These are phyloP conservation scores for Penicillium argentinense DNA, from an alignment of 495 filamentous ascomycete genomes.

Conservation along the genomic window DNA sequence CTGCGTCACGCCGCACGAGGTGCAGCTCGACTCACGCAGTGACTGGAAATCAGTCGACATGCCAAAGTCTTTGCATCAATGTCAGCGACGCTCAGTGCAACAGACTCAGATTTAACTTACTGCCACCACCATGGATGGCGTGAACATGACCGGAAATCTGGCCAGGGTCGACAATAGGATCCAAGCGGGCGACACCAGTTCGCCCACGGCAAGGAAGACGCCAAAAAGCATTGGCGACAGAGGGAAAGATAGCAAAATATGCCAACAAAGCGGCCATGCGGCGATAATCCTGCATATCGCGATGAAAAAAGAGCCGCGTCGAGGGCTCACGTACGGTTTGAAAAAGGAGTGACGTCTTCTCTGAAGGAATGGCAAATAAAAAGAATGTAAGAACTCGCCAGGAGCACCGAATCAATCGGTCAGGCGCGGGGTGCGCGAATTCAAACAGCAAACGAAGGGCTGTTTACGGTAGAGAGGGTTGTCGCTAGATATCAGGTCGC, in stretches of 20 bases:
- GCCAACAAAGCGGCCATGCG: slow-evolving; percentile 25
- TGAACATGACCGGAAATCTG: slow-evolving; percentile 49
- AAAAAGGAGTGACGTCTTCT: slow-evolving; percentile 16
- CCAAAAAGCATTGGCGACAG: slow-evolving; percentile 70
- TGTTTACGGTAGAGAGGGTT: background rate
- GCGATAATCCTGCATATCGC: slow-evolving; percentile 25
- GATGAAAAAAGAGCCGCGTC: slow-evolving; percentile 12
- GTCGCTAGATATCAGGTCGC: slow-evolving; percentile 8
- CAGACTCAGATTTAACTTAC: slow-evolving; percentile 36
- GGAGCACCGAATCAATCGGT: slow-evolving; percentile 27
- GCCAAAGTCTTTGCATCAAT: slow-evolving; percentile 43
- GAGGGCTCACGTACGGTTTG: slow-evolving; percentile 5
- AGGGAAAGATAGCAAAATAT: slow-evolving; percentile 32
- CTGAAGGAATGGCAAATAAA: slow-evolving; percentile 6
- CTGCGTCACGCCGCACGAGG: slow-evolving; percentile 57
- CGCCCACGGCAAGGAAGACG: slow-evolving; percentile 76
- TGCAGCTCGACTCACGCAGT: slow-evolving; percentile 51
- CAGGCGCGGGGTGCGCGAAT: slow-evolving; percentile 6
- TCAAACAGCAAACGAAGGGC: background rate
- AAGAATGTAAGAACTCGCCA: slow-evolving; percentile 17
- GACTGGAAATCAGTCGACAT: slow-evolving; percentile 39
- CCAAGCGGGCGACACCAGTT: slow-evolving; percentile 59
- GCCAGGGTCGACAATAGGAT: slow-evolving; percentile 53
- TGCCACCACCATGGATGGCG: slow-evolving; percentile 51
- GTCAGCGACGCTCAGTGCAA: background rate